Percentiles rank a stretch among this genome's conserved stretches.
These are phyloP conservation scores for Aspergillus bombycis DNA, from an alignment of 2,329 filamentous ascomycete species.

Conservation along the genomic window DNA sequence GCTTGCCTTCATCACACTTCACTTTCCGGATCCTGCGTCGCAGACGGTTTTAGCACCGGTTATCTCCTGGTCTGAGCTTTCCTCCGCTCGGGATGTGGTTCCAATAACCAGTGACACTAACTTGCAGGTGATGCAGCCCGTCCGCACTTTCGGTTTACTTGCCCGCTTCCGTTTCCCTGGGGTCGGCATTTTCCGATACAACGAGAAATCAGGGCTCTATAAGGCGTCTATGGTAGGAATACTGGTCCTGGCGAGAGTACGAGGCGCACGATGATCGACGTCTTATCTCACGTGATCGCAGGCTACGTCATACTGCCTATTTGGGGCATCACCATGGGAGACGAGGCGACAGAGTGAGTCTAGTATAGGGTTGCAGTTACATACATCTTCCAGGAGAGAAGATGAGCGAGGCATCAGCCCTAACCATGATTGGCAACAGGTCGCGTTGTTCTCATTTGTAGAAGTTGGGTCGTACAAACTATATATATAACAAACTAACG, in stretches of 20 bases:
- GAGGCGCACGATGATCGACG: background rate
- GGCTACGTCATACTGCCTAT: too few relatives aligned
- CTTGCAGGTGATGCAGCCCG: constrained; percentile 70
- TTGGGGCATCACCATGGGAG: too few relatives aligned
- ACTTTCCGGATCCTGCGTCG: constrained; percentile 48
- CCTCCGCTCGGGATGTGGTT: background rate
- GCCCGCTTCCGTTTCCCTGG: background rate
- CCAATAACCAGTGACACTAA: constrained; percentile 50
- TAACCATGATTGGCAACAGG: background rate
- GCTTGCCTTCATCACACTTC: constrained; percentile 68
- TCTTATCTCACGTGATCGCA: background rate
- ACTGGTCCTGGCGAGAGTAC: too few relatives aligned
- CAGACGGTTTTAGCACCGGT: constrained; percentile 8
- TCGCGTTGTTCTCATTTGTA: background rate
- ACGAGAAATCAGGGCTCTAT: too few relatives aligned
- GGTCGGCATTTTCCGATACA: background rate
- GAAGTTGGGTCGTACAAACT: background rate
- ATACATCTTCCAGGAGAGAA: too few relatives aligned
- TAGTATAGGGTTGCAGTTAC: too few relatives aligned
- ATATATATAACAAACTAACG: background rate
- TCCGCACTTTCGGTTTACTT: constrained; percentile 32
- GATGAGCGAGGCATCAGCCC: background rate
- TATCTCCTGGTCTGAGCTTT: background rate
- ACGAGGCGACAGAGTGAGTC: too few relatives aligned
- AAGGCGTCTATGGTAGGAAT: background rate